These are phyloP conservation scores for Scenedesmus sp. DNA, from an alignment of 163 green algal genomes.

Conservation along the genomic window DNA sequence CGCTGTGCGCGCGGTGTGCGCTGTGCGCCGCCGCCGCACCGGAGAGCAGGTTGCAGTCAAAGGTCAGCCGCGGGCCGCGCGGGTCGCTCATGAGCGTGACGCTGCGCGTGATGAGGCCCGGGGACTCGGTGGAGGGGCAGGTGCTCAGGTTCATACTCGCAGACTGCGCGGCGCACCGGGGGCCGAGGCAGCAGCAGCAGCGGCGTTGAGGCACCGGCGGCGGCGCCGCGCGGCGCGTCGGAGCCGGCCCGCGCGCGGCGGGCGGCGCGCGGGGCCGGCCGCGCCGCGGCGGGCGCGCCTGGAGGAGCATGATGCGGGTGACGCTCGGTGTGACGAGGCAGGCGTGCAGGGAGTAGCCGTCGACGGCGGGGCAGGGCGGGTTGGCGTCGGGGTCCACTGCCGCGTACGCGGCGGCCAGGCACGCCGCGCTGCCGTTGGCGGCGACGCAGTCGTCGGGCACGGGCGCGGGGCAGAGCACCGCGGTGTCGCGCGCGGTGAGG, in stretches of 20 bases:
- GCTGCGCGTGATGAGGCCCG: neutral
- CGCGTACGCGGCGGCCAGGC: constrained; percentile 1
- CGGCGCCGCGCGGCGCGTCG: too few species aligned
- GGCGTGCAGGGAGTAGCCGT: constrained; percentile 19
- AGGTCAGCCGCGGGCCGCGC: neutral
- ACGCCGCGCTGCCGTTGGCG: neutral
- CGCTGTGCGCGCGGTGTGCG: too few species aligned
- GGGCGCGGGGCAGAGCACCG: neutral
- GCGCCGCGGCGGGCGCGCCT: neutral
- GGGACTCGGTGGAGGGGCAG: constrained; percentile 1
- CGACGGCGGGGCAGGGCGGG: neutral
- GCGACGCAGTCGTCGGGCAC: neutral
- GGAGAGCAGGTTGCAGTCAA: constrained; percentile 11
- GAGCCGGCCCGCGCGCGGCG: too few species aligned
- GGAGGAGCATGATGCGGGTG: neutral
- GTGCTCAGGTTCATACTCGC: constrained; percentile 27
- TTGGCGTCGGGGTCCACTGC: constrained; percentile 3
- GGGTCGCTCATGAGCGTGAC: constrained; percentile 30
- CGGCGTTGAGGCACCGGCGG: too few species aligned
- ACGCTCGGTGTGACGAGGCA: neutral
- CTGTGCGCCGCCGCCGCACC: too few species aligned
- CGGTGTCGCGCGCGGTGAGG: constrained; percentile 1
- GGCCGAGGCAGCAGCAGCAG: too few species aligned
- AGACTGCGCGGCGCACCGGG: too few species aligned
- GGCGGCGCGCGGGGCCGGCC: too few species aligned